A percentile compares a stretch with the other conserved stretches of the same genome.
phyloP scores from a whole-genome alignment of 257 asterid genomes.

The Solanum clarkiae region DNA sequence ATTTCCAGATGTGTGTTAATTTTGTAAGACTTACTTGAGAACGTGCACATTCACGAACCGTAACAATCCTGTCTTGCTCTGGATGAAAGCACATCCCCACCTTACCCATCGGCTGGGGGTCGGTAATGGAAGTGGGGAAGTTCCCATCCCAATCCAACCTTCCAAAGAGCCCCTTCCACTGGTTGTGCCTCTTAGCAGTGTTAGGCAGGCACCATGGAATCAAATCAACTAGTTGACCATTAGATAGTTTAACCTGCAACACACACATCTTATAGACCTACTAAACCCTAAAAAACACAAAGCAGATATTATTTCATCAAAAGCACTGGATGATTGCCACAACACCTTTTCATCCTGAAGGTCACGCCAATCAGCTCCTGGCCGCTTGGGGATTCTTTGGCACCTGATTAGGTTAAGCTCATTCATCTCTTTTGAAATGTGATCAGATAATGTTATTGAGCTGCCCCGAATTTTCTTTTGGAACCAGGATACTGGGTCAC shows the following conservation, averaged over 20 bases:
- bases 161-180: constrained; percentile 96
- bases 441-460: constrained; percentile 51
- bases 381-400: constrained; percentile 70
- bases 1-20: neutral
- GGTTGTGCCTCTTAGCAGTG: constrained; percentile 97
- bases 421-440: constrained; percentile 79
- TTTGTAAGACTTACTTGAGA: constrained; percentile 56
- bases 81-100: constrained; percentile 99
- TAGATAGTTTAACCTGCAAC: constrained; percentile 61
- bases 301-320: neutral
- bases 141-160: constrained; percentile 97
- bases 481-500: constrained; percentile 75
- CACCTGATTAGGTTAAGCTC: constrained; percentile 82
- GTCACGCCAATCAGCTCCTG: constrained; percentile 94
- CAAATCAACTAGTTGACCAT: constrained; percentile 78
- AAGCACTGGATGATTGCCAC: neutral
- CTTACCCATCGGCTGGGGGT: constrained; percentile 95
- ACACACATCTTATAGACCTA: neutral
- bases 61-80: constrained; percentile 87
- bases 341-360: constrained; percentile 86
- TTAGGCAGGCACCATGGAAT: constrained; percentile 97
- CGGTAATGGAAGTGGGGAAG: constrained; percentile 82
- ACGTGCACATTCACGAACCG: constrained; percentile 97
- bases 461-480: constrained; percentile 69
- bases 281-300: neutral